Percentiles rank a stretch among this genome's conserved stretches.
phyloP scores from a whole-genome alignment of 1,284 basidiomycete species.

The Fistulina hepatica region DNA sequence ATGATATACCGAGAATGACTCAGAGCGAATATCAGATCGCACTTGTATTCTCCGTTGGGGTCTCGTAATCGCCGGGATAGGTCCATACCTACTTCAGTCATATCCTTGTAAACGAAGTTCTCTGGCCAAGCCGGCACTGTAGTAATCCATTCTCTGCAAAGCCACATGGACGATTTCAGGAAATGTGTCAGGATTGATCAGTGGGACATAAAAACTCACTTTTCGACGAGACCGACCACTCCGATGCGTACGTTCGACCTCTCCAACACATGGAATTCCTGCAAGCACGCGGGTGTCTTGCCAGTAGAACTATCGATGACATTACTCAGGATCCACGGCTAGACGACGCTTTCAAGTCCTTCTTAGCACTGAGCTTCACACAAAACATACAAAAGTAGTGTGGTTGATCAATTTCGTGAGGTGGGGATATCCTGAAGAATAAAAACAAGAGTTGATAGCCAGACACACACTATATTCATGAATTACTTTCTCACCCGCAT shows the following conservation, averaged over 20 bases:
- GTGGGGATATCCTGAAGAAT: conserved; percentile 61
- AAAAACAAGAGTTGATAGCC: conserved; percentile 6
- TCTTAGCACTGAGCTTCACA: conserved; percentile 22
- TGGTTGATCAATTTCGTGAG: conserved; percentile 61
- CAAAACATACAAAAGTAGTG: conserved; percentile 50
- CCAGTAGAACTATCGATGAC: conserved; percentile 56
- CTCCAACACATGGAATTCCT: conserved; percentile 55
- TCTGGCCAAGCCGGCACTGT: conserved; percentile 78
- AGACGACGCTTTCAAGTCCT: conserved; percentile 10
- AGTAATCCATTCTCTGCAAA: conserved; percentile 67
- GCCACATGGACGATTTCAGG: no score
- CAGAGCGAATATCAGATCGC: conserved; percentile 73
- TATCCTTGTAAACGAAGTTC: conserved; percentile 59
- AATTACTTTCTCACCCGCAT: conserved; percentile 41
- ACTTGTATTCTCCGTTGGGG: conserved; percentile 54
- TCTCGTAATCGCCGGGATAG: conserved; percentile 67
- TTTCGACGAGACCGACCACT: conserved; percentile 74
- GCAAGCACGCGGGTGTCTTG: conserved; percentile 42
- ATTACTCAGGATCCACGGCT: conserved; percentile 73
- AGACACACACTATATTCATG: background rate
- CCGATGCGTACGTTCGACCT: conserved; percentile 62
- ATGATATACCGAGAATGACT: conserved; percentile 65
- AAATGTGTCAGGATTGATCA: conserved; percentile 2
- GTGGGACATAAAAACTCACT: conserved; percentile 42
- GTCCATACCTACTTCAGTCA: conserved; percentile 51